These are phyloP conservation scores for Hypoxylon perforatum DNA, from an alignment of 495 filamentous ascomycete genomes.

Conservation along the genomic window DNA sequence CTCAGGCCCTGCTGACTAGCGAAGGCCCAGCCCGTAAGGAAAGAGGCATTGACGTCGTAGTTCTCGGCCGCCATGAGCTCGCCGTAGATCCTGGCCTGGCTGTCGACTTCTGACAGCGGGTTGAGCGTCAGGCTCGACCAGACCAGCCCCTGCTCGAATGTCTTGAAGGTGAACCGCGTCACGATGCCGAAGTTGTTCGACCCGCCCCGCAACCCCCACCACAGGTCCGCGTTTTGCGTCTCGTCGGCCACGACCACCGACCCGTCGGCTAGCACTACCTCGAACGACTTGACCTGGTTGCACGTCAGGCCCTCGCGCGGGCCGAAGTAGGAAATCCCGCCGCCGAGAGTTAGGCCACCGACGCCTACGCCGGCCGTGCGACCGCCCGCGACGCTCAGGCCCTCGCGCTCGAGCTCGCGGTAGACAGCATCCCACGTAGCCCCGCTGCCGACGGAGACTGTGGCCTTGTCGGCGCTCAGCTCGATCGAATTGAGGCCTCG, in stretches of 20 bases:
- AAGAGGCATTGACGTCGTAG: too few relatives aligned
- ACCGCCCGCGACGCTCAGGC: conserved; percentile 52
- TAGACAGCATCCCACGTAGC: conserved; percentile 50
- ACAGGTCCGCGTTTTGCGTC: conserved; percentile 58
- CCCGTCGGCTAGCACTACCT: conserved; percentile 70
- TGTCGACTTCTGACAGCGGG: too few relatives aligned
- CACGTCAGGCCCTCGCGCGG: conserved; percentile 60
- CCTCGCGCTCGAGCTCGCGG: conserved; percentile 47
- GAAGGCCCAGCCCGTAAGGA: too few relatives aligned
- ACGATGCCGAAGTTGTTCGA: too few relatives aligned
- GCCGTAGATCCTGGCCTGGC: too few relatives aligned
- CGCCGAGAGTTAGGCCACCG: conserved; percentile 58
- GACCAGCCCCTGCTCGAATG: too few relatives aligned
- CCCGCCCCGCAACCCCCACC: too few relatives aligned
- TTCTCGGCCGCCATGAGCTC: too few relatives aligned
- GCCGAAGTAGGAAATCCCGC: too few relatives aligned
- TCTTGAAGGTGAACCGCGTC: too few relatives aligned
- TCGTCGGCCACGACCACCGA: conserved; percentile 56
- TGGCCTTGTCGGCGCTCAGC: conserved; percentile 25
- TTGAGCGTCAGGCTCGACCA: too few relatives aligned
- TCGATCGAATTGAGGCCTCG: conserved; percentile 32
- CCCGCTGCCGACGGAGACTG: conserved; percentile 39
- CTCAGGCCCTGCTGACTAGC: too few relatives aligned
- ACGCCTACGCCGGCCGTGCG: conserved; percentile 50
- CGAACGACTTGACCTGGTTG: conserved; percentile 61